phyloP scores from a whole-genome alignment of 441 rosid genomes.

The Mallotus japonicus region DNA sequence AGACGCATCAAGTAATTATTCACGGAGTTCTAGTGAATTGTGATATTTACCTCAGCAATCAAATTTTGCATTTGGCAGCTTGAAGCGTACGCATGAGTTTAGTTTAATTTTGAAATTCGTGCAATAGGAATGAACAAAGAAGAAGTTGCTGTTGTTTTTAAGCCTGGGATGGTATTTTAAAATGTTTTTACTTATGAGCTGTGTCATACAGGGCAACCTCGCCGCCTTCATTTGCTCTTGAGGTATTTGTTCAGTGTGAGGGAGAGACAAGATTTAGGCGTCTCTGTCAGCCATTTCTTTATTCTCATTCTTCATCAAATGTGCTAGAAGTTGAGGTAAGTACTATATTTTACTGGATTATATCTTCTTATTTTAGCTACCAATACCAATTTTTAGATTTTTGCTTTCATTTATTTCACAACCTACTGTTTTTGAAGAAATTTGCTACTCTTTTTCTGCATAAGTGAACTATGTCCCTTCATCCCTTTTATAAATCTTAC shows the following conservation, averaged over 20 bases:
- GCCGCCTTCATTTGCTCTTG: conserved; percentile 98
- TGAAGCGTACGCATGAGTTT: not conserved
- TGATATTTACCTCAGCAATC: not conserved
- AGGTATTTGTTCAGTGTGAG: conserved; percentile 90
- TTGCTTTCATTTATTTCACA: not conserved
- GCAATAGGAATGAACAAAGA: not conserved
- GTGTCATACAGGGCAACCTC: conserved; percentile 71
- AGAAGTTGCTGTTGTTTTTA: not conserved
- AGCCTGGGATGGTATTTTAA: not conserved
- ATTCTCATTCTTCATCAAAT: conserved; percentile 94
- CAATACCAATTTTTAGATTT: not conserved
- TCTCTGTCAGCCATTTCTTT: conserved; percentile 93
- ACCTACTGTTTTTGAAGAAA: conserved; percentile 4
- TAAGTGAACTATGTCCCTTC: not conserved
- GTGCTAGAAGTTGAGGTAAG: conserved; percentile 95
- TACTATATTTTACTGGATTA: conserved; percentile 11
- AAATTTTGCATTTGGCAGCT: not conserved
- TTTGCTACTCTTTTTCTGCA: conserved; percentile 7
- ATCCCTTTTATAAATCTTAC: not conserved
- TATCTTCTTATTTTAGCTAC: not conserved
- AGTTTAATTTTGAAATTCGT: not conserved
- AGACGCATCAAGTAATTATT: not conserved
- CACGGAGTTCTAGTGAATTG: not conserved
- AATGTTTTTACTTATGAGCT: not conserved
- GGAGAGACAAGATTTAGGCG: conserved; percentile 96